phyloP scores from a whole-genome alignment of 495 filamentous ascomycete genomes.

The Neurospora sp. region DNA sequence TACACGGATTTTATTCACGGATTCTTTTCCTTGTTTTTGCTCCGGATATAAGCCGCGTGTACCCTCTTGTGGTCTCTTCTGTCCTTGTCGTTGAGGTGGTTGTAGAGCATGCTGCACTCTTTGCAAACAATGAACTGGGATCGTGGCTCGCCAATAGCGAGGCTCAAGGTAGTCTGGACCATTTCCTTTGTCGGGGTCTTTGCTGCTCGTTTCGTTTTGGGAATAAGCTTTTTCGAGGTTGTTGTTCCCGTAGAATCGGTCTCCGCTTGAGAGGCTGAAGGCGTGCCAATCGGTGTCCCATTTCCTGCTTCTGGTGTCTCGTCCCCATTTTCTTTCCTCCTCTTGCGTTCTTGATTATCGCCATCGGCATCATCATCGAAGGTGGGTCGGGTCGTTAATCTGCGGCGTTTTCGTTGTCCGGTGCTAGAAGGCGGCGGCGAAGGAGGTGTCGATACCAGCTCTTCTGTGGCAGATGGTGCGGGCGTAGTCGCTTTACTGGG shows the following conservation, averaged over 20 bases:
- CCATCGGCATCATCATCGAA: background rate
- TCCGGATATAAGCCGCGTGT: constrained; percentile 21
- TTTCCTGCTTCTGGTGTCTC: background rate
- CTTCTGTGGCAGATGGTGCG: background rate
- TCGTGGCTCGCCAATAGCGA: constrained; percentile 20
- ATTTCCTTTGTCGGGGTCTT: constrained; percentile 17
- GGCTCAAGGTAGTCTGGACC: constrained; percentile 35
- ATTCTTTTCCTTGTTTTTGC: background rate
- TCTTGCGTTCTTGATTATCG: background rate
- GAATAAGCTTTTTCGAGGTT: background rate
- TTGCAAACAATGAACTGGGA: constrained; percentile 34
- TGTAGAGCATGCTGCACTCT: constrained; percentile 37
- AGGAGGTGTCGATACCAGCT: constrained; percentile 6
- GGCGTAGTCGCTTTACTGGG: background rate
- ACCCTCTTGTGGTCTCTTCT: constrained; percentile 31
- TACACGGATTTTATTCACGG: background rate
- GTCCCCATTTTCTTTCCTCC: background rate
- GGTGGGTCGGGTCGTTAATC: constrained; percentile 24
- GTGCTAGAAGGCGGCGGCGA: constrained; percentile 13
- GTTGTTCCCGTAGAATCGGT: background rate
- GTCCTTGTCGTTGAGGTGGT: constrained; percentile 36
- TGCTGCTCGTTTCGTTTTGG: background rate
- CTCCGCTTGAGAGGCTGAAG: background rate
- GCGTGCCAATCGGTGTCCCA: background rate
- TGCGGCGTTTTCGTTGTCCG: constrained; percentile 19